Conservation (phyloP, 345 rosid species). For the Hirschfeldia incana region DNA sequence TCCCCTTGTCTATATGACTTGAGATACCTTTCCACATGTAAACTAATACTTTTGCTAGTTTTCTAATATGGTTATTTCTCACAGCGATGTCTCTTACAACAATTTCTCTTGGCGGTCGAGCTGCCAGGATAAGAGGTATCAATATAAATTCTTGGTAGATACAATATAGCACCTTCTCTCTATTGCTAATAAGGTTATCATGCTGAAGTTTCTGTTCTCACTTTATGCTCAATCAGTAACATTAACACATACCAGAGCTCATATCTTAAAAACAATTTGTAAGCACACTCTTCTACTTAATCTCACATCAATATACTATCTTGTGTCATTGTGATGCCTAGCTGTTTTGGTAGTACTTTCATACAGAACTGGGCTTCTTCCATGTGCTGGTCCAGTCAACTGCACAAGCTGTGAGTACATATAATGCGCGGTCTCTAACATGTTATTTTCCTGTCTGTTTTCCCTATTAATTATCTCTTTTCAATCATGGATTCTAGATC, state of each 20-base stretch:
- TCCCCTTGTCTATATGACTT: not conserved
- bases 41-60: not conserved
- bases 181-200: not conserved
- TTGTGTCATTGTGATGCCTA: no score
- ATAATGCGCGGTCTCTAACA: no score
- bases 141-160: not conserved
- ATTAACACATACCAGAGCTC: conserved; percentile 30
- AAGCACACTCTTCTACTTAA: not conserved
- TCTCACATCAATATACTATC: not conserved
- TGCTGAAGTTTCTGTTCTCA: not conserved
- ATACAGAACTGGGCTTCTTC: no score
- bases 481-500: no score
- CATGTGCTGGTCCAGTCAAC: no score
- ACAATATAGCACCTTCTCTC: conserved; percentile 8
- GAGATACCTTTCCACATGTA: not conserved
- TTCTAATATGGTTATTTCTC: not conserved
- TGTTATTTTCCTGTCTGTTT: no score
- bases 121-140: not conserved
- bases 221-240: conserved; percentile 18
- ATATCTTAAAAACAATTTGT: conserved; percentile 11
- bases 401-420: no score
- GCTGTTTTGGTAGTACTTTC: no score
- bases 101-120: not conserved
- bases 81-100: not conserved
- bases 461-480: no score